Percentiles rank a stretch among this genome's conserved stretches.
Conservation (phyloP, 495 filamentous ascomycete genomes). For the Apodospora peruviana region DNA sequence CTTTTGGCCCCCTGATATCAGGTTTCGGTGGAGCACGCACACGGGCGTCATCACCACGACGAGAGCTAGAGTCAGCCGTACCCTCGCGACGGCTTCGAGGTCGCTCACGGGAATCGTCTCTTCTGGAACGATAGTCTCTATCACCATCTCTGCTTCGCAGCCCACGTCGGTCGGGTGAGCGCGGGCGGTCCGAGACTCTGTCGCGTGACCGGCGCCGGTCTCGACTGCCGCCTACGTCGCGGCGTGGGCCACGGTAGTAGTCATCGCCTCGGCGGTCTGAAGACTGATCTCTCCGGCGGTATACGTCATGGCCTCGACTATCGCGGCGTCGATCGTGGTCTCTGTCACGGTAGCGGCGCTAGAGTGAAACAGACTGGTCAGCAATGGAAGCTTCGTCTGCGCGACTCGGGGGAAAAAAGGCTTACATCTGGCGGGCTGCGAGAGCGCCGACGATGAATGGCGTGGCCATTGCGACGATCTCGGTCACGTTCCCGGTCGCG, state of each 20-base stretch:
- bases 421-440: slow-evolving; percentile 68
- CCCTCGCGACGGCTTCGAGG: slow-evolving; percentile 64
- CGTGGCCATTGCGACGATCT: slow-evolving; percentile 30
- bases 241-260: slow-evolving; percentile 53
- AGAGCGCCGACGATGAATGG: slow-evolving; percentile 62
- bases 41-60: slow-evolving; percentile 61
- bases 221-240: slow-evolving; percentile 21
- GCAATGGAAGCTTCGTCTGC: slow-evolving; percentile 8
- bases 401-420: neutral
- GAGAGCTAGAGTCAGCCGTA: slow-evolving; percentile 68
- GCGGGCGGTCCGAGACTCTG: slow-evolving; percentile 50
- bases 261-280: slow-evolving; percentile 71
- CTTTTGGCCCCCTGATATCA: slow-evolving; percentile 38
- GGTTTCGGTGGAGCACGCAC: slow-evolving; percentile 43
- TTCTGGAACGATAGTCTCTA: slow-evolving; percentile 66
- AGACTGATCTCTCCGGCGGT: slow-evolving; percentile 69
- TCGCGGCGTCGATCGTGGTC: slow-evolving; percentile 51
- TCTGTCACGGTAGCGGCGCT: slow-evolving; percentile 51
- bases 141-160: slow-evolving; percentile 56
- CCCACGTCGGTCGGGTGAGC: slow-evolving; percentile 27
- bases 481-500: slow-evolving; percentile 52
- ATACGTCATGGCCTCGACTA: slow-evolving; percentile 52
- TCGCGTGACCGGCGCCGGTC: slow-evolving; percentile 55
- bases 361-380: slow-evolving; percentile 26
- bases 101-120: slow-evolving; percentile 75